Evolutionary conservation across 306 rosid species (phyloP).

Genomic region (Vigna mungo): DNA sequence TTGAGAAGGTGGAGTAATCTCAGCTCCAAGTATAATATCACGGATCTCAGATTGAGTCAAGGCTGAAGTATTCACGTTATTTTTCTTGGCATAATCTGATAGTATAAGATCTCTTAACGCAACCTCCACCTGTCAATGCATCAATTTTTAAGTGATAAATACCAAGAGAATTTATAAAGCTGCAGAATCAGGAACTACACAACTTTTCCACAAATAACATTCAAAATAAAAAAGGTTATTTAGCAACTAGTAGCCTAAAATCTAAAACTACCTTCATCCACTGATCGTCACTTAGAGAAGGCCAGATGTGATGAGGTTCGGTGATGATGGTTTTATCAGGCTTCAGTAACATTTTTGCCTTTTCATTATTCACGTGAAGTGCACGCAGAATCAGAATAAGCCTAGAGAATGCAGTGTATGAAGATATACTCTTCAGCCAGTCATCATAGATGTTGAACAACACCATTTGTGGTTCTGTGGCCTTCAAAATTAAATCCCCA

Average conservation of each 20-base stretch:
- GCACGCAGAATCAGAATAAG: slow-evolving; percentile 94
- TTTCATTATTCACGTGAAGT: slow-evolving; percentile 96
- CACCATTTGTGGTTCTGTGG: slow-evolving; percentile 99
- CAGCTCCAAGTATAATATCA: slow-evolving; percentile 98
- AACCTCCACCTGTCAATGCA: slow-evolving; percentile 88
- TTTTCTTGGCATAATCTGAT: slow-evolving; percentile 98
- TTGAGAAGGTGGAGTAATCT: slow-evolving; percentile 99
- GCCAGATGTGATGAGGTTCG: slow-evolving; percentile 99
- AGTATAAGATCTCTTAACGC: slow-evolving; percentile 97
- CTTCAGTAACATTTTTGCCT: slow-evolving; percentile 97
- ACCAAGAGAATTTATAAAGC: slow-evolving; percentile 29
- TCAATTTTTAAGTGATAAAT: slow-evolving; percentile 2
- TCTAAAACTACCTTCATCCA: slow-evolving; percentile 90
- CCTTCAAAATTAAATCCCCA: slow-evolving; percentile 98
- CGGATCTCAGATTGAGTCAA: slow-evolving; percentile 98
- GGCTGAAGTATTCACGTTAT: slow-evolving; percentile 97
- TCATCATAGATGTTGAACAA: slow-evolving; percentile 98
- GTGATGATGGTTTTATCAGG: slow-evolving; percentile 95
- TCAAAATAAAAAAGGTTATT: neutral
- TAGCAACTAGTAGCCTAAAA: neutral
- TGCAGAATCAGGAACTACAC: neutral
- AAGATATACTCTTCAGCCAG: slow-evolving; percentile 97
- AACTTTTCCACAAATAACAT: neutral
- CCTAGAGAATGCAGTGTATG: slow-evolving; percentile 98
- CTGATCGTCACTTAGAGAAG: slow-evolving; percentile 94